Conservation (phyloP, 257 asterid species). For the Ilex asprella region DNA sequence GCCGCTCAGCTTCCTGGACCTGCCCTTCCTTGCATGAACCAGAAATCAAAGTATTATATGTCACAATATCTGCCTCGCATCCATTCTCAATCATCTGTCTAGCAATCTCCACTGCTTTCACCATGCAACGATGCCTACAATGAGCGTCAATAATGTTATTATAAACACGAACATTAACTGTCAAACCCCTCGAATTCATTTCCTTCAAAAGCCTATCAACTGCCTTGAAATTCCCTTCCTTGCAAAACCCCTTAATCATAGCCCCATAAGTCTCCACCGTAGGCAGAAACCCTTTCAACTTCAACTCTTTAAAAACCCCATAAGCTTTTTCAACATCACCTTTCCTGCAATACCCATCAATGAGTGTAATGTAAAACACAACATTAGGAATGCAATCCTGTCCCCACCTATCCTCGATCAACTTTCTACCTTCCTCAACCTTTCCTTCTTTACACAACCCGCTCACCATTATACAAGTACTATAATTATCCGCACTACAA, state of each 20-base stretch:
- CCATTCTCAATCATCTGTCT: constrained; percentile 53
- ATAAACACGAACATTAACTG: constrained; percentile 41
- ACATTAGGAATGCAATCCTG: constrained; percentile 67
- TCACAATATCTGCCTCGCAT: constrained; percentile 51
- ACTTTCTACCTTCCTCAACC: constrained; percentile 57
- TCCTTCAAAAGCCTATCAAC: constrained; percentile 52
- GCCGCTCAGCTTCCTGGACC: constrained; percentile 60
- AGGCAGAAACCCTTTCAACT: constrained; percentile 67
- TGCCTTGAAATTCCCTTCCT: constrained; percentile 48
- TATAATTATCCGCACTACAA: constrained; percentile 53
- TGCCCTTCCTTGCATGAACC: constrained; percentile 57
- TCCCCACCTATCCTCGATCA: constrained; percentile 86
- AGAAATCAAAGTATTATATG: constrained; percentile 70
- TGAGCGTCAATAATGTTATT: constrained; percentile 61
- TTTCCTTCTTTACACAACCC: constrained; percentile 74
- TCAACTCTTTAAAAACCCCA: constrained; percentile 52
- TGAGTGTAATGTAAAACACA: constrained; percentile 70
- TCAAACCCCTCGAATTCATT: constrained; percentile 57
- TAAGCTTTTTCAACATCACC: constrained; percentile 56
- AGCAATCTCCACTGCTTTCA: constrained; percentile 39
- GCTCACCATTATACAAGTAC: constrained; percentile 68
- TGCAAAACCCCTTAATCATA: constrained; percentile 65
- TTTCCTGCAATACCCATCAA: constrained; percentile 74
- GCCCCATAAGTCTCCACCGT: constrained; percentile 78
- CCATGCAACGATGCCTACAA: constrained; percentile 38